phyloP scores from a whole-genome alignment of 345 rosid species.

The Eucalyptus curtisii region DNA sequence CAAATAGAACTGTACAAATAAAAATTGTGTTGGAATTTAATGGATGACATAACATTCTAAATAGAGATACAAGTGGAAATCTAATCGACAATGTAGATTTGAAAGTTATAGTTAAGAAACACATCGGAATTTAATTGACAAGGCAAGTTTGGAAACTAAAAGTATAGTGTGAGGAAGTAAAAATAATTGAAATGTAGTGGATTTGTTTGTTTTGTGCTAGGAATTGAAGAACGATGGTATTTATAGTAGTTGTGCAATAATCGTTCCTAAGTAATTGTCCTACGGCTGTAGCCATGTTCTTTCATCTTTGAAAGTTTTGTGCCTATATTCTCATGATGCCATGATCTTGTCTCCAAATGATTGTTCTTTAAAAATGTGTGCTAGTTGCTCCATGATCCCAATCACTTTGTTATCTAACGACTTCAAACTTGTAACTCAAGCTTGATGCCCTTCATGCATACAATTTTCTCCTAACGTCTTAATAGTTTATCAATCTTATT shows the following conservation, averaged over 20 bases:
- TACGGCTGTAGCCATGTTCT: background rate
- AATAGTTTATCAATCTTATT: background rate
- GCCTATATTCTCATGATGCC: background rate
- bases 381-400: background rate
- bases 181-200: background rate
- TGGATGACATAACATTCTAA: background rate
- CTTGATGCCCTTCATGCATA: background rate
- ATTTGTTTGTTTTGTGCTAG: background rate
- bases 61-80: no score
- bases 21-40: fast-evolving
- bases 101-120: background rate
- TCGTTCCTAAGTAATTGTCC: background rate
- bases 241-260: background rate
- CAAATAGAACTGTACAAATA: background rate
- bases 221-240: no score
- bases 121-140: fast-evolving
- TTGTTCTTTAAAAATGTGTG: background rate
- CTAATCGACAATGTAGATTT: no score
- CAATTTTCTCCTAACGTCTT: background rate
- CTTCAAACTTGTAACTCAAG: background rate
- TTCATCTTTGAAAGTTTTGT: background rate
- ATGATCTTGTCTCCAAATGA: no score
- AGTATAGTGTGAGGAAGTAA: no score
- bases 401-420: background rate
- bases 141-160: no score